These are phyloP conservation scores for Phytophthora multivora DNA, from an alignment of 352 stramenopile species.

Conservation along the genomic window DNA sequence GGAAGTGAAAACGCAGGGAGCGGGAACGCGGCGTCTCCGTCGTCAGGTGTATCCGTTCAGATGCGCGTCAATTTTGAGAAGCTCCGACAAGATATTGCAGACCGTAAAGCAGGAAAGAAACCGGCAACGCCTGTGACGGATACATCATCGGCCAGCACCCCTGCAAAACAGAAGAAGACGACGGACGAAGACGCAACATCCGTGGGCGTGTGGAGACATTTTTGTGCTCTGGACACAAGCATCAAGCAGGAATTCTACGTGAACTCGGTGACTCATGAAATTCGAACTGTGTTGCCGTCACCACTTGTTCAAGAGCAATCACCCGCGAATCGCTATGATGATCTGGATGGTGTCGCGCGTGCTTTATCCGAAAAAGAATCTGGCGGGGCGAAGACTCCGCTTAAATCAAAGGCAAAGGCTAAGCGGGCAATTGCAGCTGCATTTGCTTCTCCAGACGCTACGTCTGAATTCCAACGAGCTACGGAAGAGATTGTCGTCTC, in stretches of 20 bases:
- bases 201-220: constrained; percentile 70
- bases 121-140: constrained; percentile 19
- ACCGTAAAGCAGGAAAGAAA: constrained; percentile 51
- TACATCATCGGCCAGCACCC: constrained; percentile 17
- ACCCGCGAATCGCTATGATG: constrained; percentile 58
- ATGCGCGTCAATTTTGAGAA: constrained; percentile 82
- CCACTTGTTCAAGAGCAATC: constrained; percentile 59
- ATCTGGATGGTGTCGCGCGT: constrained; percentile 29
- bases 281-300: constrained; percentile 62
- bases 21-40: constrained; percentile 35
- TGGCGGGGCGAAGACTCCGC: constrained; percentile 20
- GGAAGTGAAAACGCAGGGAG: constrained; percentile 25
- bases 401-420: constrained; percentile 29
- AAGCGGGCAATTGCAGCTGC: constrained; percentile 44
- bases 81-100: constrained; percentile 70
- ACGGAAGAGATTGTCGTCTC: constrained; percentile 44
- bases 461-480: constrained; percentile 36
- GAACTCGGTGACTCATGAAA: constrained; percentile 75
- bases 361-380: constrained; percentile 32
- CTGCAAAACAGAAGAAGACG: constrained; percentile 16
- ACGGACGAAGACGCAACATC: constrained; percentile 20
- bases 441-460: constrained; percentile 51
- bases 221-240: constrained; percentile 58
- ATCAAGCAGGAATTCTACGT: constrained; percentile 79
- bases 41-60: constrained; percentile 46